Base-by-base conservation (phyloP, 495 filamentous ascomycete genomes). In the Staphylotrichum tortipilum region DNA sequence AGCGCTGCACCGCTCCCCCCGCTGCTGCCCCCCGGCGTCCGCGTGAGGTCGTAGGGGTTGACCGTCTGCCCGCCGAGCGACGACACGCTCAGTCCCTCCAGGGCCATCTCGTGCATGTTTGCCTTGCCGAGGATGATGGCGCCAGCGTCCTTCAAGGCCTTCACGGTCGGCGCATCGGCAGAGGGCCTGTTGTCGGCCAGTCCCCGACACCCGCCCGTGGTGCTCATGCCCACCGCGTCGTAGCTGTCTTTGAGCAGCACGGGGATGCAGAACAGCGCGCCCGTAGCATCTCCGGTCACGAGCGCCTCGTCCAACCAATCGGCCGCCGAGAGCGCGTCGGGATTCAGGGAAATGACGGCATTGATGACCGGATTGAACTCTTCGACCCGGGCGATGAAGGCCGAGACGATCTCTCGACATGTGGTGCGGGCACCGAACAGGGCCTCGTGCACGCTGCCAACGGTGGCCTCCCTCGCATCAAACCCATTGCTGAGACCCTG, bases 91-190 rank as follows among this genome's bases (percentile, higher is more conserved):
- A 82, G 60, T 3, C 80, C 82, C 48, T 84, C 80, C 2, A 86
- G 57, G 1, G 81, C 80, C 44, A 85, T 50, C 26, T 83, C 82
- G 55, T 84, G 81, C 11, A 85, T 56, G 59, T 84, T 85, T 0
- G 79, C 65, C 52, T 85, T 86, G 1, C 78, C 82, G 1, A 85
- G 62, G 15, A 86, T 78, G n/a, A 86, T 71, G 1, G 79, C 78
- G 0, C 83, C 82, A 3, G 78, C 79, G 2, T 65, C 53, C 15
- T 62, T 70, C 8, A 85, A 43, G 0, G 71, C 77, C 10, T 50
- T 52, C 0, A 83, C 79, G 0, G 74, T 64, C 0, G 72, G 64
- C 2, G 78, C 74, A 56, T 83, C 75, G 0, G 47, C 53, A 0
- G 47, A 44, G 1, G 78, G 78, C 19, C 51, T 55, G 14, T 76